Percentiles rank a stretch among this genome's conserved stretches.
phyloP scores from a whole-genome alignment of 345 rosid species.

The Brassica juncea region DNA sequence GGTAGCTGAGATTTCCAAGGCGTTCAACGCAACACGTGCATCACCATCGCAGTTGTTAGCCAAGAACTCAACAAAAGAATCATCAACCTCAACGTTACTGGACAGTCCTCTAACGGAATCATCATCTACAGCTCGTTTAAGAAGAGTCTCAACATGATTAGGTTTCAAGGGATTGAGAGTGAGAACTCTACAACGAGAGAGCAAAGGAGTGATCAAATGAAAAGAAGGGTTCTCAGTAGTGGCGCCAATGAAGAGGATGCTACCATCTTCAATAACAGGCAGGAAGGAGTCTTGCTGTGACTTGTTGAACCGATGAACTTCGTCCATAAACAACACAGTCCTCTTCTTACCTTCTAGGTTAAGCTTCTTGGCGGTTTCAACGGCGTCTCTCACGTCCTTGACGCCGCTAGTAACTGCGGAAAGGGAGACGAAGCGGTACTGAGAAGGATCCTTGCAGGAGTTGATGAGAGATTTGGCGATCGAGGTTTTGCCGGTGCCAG shows the following conservation, averaged over 20 bases:
- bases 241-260: conserved; percentile 75
- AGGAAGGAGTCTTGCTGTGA: conserved; percentile 84
- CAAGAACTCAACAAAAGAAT: conserved; percentile 56
- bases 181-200: conserved; percentile 74
- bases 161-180: conserved; percentile 68
- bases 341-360: conserved; percentile 46
- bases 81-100: conserved; percentile 42
- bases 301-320: conserved; percentile 82
- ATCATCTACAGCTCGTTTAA: conserved; percentile 55
- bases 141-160: conserved; percentile 48
- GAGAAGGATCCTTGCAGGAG: conserved; percentile 45
- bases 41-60: conserved; percentile 76
- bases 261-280: conserved; percentile 88
- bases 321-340: conserved; percentile 78
- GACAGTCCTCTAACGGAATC: conserved; percentile 53
- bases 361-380: conserved; percentile 61
- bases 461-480: conserved; percentile 64
- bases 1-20: conserved; percentile 68
- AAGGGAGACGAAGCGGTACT: conserved; percentile 57
- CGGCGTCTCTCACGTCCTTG: conserved; percentile 78
- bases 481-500: conserved; percentile 91
- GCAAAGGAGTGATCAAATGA: conserved; percentile 74
- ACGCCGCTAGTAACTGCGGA: conserved; percentile 79
- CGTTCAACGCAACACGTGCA: conserved; percentile 80
- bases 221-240: conserved; percentile 91